Conservation (phyloP, 257 asterid species). For the Cruciata laevipes region DNA sequence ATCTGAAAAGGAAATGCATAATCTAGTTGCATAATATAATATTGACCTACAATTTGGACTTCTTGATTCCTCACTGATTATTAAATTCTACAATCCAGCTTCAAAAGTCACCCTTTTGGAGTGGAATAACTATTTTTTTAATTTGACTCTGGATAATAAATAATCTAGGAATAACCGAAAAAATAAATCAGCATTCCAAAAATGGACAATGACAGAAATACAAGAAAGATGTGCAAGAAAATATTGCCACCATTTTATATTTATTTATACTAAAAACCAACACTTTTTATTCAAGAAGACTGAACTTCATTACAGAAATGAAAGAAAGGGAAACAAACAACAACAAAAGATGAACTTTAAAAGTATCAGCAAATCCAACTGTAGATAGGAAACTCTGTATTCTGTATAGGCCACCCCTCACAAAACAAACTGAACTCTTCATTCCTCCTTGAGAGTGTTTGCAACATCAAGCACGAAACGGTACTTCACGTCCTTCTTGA, state of each 20-base stretch:
- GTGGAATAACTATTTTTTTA: too few relatives aligned
- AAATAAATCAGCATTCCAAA: too few relatives aligned
- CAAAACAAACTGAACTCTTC: background rate
- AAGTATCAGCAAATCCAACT: background rate
- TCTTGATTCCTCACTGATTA: too few relatives aligned
- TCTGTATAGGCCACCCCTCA: background rate
- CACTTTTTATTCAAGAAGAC: background rate
- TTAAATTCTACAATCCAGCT: too few relatives aligned
- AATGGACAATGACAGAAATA: background rate
- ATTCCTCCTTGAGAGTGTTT: conserved; percentile 37
- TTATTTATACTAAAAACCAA: background rate
- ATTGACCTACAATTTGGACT: background rate
- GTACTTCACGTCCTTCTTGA: conserved; percentile 78
- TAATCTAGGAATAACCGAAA: too few relatives aligned
- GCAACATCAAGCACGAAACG: conserved; percentile 84
- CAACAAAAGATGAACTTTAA: background rate
- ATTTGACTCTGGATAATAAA: too few relatives aligned
- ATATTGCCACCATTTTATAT: background rate
- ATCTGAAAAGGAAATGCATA: too few relatives aligned
- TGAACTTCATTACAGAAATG: background rate
- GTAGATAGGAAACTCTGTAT: background rate
- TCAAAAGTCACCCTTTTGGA: too few relatives aligned
- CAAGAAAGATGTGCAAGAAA: background rate
- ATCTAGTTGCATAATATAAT: too few relatives aligned
- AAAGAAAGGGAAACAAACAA: background rate